phyloP scores from a whole-genome alignment of 2,329 filamentous ascomycete species.

The Lachnellula suecica region DNA sequence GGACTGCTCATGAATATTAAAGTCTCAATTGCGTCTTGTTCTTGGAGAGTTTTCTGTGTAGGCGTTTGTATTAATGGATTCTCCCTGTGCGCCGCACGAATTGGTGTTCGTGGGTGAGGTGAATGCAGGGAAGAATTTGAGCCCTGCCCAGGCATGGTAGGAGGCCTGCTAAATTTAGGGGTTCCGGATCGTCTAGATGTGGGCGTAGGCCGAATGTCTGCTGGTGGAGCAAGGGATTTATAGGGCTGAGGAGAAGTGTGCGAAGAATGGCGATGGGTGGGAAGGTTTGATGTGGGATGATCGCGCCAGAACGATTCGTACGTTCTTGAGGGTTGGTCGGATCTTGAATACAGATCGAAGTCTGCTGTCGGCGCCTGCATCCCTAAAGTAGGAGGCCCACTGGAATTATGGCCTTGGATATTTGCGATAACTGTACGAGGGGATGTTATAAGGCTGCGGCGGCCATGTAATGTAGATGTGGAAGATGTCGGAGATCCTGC shows the following conservation, averaged over 20 bases:
- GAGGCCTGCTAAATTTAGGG: conserved; percentile 30
- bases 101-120: conserved; percentile 28
- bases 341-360: conserved; percentile 35
- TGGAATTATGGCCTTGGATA: conserved; percentile 29
- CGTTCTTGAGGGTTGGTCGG: conserved; percentile 31
- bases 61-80: conserved; percentile 53
- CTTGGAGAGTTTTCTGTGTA: conserved; percentile 65
- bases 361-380: conserved; percentile 22
- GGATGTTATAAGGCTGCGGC: conserved; percentile 53
- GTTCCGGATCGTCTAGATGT: conserved; percentile 29
- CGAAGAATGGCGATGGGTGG: conserved; percentile 38
- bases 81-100: conserved; percentile 19
- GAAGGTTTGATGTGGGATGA: conserved; percentile 35
- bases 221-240: conserved; percentile 35
- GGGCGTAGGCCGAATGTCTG: conserved; percentile 35
- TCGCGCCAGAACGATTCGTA: conserved; percentile 48
- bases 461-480: conserved; percentile 53
- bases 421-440: conserved; percentile 44
- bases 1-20: conserved; percentile 81
- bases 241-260: conserved; percentile 50
- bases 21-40: conserved; percentile 80
- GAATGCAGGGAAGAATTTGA: conserved; percentile 24
- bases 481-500: conserved; percentile 62
- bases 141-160: conserved; percentile 25
- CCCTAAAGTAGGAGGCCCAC: conserved; percentile 7